phyloP scores from a whole-genome alignment of 768 basidiomycete genomes.

The Kwoniella mangroviensis region DNA sequence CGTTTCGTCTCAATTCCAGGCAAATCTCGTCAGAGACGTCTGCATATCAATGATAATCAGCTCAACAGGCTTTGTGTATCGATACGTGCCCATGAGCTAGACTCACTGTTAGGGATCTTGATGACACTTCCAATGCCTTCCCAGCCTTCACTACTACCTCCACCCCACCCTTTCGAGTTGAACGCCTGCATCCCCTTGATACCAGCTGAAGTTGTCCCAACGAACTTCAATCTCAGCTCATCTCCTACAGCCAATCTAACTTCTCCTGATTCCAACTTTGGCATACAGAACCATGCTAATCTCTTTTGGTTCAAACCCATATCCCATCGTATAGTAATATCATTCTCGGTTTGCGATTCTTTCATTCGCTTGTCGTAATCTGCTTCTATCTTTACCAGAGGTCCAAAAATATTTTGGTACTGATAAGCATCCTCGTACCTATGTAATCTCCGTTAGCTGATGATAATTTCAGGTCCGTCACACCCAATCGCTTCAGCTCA shows the following conservation, averaged over 20 bases:
- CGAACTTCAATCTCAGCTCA: conserved; percentile 85
- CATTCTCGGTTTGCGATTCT: conserved; percentile 97
- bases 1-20: conserved; percentile 83
- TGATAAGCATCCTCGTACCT: conserved; percentile 98
- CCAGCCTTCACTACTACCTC: conserved; percentile 75
- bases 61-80: background rate
- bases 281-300: conserved; percentile 96
- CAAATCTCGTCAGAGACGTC: conserved; percentile 98
- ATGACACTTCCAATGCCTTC: conserved; percentile 97
- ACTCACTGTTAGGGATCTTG: conserved; percentile 97
- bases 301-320: conserved; percentile 97
- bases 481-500: conserved; percentile 28
- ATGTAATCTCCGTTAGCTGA: conserved; percentile 13
- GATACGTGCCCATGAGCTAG: background rate
- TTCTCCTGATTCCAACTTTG: conserved; percentile 97
- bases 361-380: conserved; percentile 98
- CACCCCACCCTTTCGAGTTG: conserved; percentile 30
- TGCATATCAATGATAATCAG: conserved; percentile 53
- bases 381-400: conserved; percentile 98
- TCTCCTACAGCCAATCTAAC: conserved; percentile 96
- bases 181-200: conserved; percentile 51
- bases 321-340: conserved; percentile 96
- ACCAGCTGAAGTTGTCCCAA: conserved; percentile 68
- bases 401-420: conserved; percentile 99
- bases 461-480: background rate